Percentiles rank a stretch among this genome's conserved stretches.
phyloP scores from a whole-genome alignment of 352 stramenopile genomes.

The Phytophthora fragariae region DNA sequence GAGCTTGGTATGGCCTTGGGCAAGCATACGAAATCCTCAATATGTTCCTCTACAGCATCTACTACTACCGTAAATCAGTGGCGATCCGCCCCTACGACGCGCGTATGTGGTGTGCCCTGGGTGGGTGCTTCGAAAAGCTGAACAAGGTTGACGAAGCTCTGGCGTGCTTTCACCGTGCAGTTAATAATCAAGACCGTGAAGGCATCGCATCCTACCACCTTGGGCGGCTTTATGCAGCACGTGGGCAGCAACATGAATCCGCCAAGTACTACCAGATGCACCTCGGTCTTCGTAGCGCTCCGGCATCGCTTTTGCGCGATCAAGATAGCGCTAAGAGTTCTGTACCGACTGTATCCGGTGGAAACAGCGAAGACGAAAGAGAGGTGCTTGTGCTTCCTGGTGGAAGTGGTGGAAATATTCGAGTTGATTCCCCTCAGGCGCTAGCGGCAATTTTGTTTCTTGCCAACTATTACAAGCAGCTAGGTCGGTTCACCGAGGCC shows the following conservation, averaged over 20 bases:
- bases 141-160: slow-evolving; percentile 74
- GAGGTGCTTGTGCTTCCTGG: slow-evolving; percentile 40
- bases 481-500: slow-evolving; percentile 60
- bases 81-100: slow-evolving; percentile 96
- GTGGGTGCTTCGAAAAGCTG: slow-evolving; percentile 85
- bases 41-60: slow-evolving; percentile 98
- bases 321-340: slow-evolving; percentile 19
- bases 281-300: slow-evolving; percentile 52
- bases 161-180: slow-evolving; percentile 76
- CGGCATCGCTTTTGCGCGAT: slow-evolving; percentile 29
- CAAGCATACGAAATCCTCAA: slow-evolving; percentile 99
- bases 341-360: neutral
- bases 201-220: slow-evolving; percentile 79
- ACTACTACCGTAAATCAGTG: slow-evolving; percentile 98
- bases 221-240: slow-evolving; percentile 60
- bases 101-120: slow-evolving; percentile 98
- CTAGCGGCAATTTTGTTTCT: slow-evolving; percentile 77
- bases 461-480: slow-evolving; percentile 84
- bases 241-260: slow-evolving; percentile 61
- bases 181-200: slow-evolving; percentile 81
- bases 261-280: slow-evolving; percentile 83
- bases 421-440: slow-evolving; percentile 70
- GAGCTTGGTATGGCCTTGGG: slow-evolving; percentile 98
- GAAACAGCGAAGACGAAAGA: slow-evolving; percentile 21
- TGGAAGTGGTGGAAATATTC: slow-evolving; percentile 48